Base-by-base conservation (phyloP, 2,329 filamentous ascomycete species). In the Bisporella sp. region DNA sequence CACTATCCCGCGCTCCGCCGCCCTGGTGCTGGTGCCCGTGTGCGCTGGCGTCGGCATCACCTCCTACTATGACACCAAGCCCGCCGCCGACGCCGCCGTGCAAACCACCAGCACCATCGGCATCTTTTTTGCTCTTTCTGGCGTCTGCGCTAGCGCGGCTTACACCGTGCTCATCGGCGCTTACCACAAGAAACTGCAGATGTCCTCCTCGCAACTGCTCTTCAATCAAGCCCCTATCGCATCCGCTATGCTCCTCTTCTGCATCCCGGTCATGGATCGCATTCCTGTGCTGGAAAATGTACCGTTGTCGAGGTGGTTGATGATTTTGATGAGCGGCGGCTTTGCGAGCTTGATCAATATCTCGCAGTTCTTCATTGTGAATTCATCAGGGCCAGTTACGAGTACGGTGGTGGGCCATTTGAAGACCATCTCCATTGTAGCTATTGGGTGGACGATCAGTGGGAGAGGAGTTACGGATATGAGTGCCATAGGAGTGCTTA, bases 81-180 rank as follows among this genome's bases (percentile, higher is more conserved):
- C 57, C 50, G 41, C 55, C 29, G 39, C 59, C 28, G 68, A 73
- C 47, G 62, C 65, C 29, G 70, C 66, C 30, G 66, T 75, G 59
- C 75, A 75, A 62, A 75, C 74, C 0, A 84, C 80, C 1, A 72
- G 72, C 4, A 66, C 69, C 0, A 62, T 82, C 31, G 81, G 82
- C n/a, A 73, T 84, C 2, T 55, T 79, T 21, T 85, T 85, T 59
- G 81, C 82, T 21, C 75, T 85, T 44, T 60, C 67, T 2, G 82
- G 82, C 43, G 79, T 85, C 6, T 71, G 81, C 41, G 79, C 81
- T 4, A 56, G 52, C 8, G 57, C 57, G 0, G 57, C 47, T 4
- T 61, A 61, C 46, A 60, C 58, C 0, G 59, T 61, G n/a, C 55
- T 61, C 41, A 73, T 74, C 46, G 67, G 68, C 41, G 63, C 66